Evolutionary conservation across 441 rosid species (phyloP), one percentile per base, ranked within the genome.

Genomic region (Viola pubescens): DNA sequence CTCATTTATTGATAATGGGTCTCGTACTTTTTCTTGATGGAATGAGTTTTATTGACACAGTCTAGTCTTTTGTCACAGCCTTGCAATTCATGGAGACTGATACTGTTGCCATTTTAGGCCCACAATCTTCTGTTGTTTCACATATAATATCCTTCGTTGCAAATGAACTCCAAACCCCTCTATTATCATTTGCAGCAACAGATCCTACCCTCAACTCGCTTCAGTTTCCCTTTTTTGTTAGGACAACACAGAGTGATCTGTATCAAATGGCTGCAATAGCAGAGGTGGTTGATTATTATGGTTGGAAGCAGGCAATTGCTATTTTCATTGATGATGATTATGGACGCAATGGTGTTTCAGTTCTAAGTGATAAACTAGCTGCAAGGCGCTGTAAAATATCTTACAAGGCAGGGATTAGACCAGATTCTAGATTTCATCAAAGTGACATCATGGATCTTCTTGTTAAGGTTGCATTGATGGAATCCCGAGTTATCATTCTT

Each of bases 231-330:
- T 91, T 73, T 75, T 87, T 89, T 52, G 73, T 91, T 9, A 78
- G 95, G 74, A 81, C 95, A 3, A 78, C 80, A 37, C 97, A 69
- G 60, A 89, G 84, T 66, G 98, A 91, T 76, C 48, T 69, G 26
- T 78, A 80, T 68, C 95, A 91, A 60, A 89, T 91, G 97, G 73
- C 82, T 40, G 95, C 95, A 34, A 79, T 87, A 61, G 88, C 95
- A 44, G 88, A 91, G 52, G 73, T 84, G 54, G 82, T 91, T 38
- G 79, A 78, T 39, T 38, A 64, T 43, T 91, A 81, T 59, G 82
- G 79, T 12, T 91, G 98, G 98, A 89, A 81, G 71, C 87, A 79
- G 69, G 90, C 85, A 6, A 81, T 80, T 59, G 87, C 89, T 59
- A 84, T 91, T 62, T 91, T 70, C 62, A 67, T 85, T 8, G 98